Evolutionary conservation across 768 basidiomycete species (phyloP).

Genomic region (Leccinellum rugosiceps): DNA sequence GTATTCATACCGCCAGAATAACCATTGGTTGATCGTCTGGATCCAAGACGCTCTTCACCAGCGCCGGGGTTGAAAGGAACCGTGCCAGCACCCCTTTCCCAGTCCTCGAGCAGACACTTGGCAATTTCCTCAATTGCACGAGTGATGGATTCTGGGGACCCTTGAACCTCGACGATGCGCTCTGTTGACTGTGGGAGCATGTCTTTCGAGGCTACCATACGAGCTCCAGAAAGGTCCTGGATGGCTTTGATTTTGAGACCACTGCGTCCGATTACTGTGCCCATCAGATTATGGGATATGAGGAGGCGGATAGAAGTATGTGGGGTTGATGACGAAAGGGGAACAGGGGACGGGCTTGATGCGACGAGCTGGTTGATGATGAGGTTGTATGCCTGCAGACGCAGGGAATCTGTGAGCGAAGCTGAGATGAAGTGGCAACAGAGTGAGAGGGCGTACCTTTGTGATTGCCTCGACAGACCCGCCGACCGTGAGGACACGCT

Average conservation of each 20-base stretch:
- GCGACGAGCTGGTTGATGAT: constrained; percentile 89
- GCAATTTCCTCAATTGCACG: constrained; percentile 95
- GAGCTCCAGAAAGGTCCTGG: constrained; percentile 91
- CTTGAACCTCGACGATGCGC: constrained; percentile 97
- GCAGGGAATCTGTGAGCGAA: constrained; percentile 11
- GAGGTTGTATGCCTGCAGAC: constrained; percentile 82
- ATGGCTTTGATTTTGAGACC: constrained; percentile 99
- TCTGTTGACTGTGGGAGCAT: constrained; percentile 99
- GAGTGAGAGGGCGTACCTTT: constrained; percentile 52
- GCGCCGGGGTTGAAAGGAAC: constrained; percentile 94
- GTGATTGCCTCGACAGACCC: constrained; percentile 92
- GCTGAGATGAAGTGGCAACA: background rate
- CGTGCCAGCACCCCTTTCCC: constrained; percentile 91
- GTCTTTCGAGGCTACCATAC: constrained; percentile 98
- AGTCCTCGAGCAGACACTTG: constrained; percentile 92
- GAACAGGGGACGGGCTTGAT: constrained; percentile 67
- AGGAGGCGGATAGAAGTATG: constrained; percentile 94
- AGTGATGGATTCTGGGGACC: constrained; percentile 87
- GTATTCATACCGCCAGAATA: constrained; percentile 46
- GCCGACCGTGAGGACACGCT: constrained; percentile 92
- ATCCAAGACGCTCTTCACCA: constrained; percentile 60
- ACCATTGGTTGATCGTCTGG: constrained; percentile 50
- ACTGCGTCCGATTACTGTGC: constrained; percentile 93
- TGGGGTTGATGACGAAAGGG: constrained; percentile 58
- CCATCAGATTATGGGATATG: constrained; percentile 99